phyloP scores from a whole-genome alignment of 1,284 basidiomycete species.

The Volvariella volvacea region DNA sequence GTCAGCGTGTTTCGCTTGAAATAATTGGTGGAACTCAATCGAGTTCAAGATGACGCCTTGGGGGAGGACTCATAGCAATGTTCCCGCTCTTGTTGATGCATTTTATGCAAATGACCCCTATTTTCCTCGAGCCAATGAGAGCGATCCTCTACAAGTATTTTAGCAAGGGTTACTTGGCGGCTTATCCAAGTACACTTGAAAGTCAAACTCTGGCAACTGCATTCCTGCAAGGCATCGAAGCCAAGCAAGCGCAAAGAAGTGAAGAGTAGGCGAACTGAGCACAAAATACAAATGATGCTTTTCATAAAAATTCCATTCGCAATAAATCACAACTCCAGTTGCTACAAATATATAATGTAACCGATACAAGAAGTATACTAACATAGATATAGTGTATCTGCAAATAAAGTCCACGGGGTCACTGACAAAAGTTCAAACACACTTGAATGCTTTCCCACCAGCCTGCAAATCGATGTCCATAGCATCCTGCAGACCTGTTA shows the following conservation, averaged over 20 bases:
- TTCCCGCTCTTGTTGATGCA: conserved; percentile 17
- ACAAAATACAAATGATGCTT: no score
- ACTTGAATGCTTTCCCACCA: neutral
- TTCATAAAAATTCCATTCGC: no score
- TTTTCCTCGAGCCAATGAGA: conserved; percentile 20
- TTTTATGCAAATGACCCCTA: conserved; percentile 26
- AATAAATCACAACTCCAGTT: no score
- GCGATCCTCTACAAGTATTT: conserved; percentile 19
- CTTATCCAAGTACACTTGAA: conserved; percentile 2
- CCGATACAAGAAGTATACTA: no score
- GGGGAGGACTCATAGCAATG: conserved; percentile 9
- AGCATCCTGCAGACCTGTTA: neutral
- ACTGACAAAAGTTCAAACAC: neutral
- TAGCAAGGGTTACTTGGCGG: conserved; percentile 16
- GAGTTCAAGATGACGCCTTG: conserved; percentile 16
- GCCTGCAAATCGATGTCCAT: neutral
- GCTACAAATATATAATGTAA: no score
- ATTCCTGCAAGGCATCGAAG: conserved; percentile 4
- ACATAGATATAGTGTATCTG: no score
- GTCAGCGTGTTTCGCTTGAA: conserved; percentile 10
- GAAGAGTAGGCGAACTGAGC: no score
- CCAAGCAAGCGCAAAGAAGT: conserved; percentile 2
- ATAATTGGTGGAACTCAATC: neutral
- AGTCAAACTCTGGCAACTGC: neutral
- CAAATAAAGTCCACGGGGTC: no score